These are phyloP conservation scores for Trichoderma brevicompactum DNA, from an alignment of 2,329 filamentous ascomycete genomes.

Conservation along the genomic window DNA sequence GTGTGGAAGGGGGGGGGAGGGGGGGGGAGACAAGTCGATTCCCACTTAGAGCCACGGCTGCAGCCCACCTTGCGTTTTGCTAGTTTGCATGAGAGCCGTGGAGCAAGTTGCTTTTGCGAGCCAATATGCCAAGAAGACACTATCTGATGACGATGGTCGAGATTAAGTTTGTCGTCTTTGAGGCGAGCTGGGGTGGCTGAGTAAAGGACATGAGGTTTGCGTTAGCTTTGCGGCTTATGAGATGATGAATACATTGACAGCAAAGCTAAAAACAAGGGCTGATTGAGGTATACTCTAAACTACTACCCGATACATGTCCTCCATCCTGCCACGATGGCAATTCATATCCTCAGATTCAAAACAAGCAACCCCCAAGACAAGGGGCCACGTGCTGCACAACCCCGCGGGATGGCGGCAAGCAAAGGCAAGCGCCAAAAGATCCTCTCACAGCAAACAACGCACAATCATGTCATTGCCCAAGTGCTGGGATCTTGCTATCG, in stretches of 20 bases:
- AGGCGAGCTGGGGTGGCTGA: no score
- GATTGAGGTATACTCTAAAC: no score
- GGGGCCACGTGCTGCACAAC: slow-evolving; percentile 5
- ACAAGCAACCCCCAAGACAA: no score
- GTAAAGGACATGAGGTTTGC: no score
- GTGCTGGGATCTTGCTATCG: slow-evolving; percentile 5
- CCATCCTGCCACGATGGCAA: no score
- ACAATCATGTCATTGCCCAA: slow-evolving; percentile 5
- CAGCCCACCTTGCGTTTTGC: slow-evolving; percentile 1
- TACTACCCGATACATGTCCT: no score
- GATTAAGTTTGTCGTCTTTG: slow-evolving; percentile 1
- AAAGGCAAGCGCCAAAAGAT: no score
- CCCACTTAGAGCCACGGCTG: slow-evolving; percentile 4
- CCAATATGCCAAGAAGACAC: slow-evolving; percentile 8
- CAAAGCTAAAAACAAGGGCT: no score
- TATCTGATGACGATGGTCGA: slow-evolving; percentile 12
- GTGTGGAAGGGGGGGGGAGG: slow-evolving; percentile 21
- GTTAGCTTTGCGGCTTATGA: no score
- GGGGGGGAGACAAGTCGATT: slow-evolving; percentile 22
- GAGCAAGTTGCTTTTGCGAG: background rate
- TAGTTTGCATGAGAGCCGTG: background rate
- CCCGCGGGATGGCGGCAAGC: background rate
- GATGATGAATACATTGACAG: no score
- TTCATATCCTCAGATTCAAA: no score
- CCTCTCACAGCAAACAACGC: background rate